These are phyloP conservation scores for Inosperma sp. DNA, from an alignment of 768 basidiomycete species.

Conservation along the genomic window DNA sequence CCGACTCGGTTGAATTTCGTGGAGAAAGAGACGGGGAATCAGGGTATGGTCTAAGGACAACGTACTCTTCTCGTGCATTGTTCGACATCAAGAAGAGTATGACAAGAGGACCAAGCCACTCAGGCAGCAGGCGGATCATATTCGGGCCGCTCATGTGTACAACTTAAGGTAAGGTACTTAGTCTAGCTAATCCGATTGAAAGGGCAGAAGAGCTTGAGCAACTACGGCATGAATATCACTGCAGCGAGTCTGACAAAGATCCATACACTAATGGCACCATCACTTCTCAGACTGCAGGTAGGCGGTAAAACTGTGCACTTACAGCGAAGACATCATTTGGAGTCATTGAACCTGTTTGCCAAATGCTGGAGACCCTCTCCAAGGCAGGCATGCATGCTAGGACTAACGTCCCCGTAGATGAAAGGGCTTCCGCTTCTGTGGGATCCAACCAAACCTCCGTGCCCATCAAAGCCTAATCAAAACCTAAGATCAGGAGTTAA, in stretches of 20 bases:
- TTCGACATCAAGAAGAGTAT: conserved; percentile 34
- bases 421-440: conserved; percentile 56
- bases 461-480: conserved; percentile 50
- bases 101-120: not conserved
- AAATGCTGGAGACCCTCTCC: conserved; percentile 75
- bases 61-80: conserved; percentile 38
- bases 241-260: conserved; percentile 65
- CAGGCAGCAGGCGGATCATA: not conserved
- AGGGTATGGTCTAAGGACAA: conserved; percentile 43
- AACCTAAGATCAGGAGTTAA: conserved; percentile 3
- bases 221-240: conserved; percentile 72
- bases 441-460: conserved; percentile 77
- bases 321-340: conserved; percentile 53
- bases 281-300: too few relatives aligned
- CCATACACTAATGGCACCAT: conserved; percentile 62
- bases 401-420: conserved; percentile 63
- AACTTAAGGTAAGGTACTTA: not conserved
- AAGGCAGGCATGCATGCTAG: conserved; percentile 87
- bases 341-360: conserved; percentile 72
- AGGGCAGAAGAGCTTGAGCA: conserved; percentile 56
- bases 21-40: conserved; percentile 34
- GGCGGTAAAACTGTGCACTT: too few relatives aligned
- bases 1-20: conserved; percentile 55
- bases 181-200: not conserved
- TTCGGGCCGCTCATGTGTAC: not conserved